phyloP scores from a whole-genome alignment of 176 grass and related monocot species.

The Eleusine indica region DNA sequence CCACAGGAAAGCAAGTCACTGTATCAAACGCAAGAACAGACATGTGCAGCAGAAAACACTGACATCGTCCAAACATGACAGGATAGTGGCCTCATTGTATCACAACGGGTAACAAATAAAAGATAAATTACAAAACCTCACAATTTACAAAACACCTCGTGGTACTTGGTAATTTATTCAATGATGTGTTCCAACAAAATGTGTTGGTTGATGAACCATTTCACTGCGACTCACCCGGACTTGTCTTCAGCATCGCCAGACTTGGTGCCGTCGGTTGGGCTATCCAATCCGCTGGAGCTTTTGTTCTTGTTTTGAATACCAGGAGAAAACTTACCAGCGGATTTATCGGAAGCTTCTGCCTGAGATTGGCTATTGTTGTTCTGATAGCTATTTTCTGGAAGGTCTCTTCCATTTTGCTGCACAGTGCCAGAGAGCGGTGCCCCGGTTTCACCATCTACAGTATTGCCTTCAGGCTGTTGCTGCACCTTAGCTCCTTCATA shows the following conservation, averaged over 20 bases:
- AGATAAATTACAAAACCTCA: neutral
- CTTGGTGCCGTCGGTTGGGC: neutral
- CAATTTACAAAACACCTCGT: neutral
- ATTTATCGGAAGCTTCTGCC: slow-evolving; percentile 19
- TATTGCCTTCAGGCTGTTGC: slow-evolving; percentile 11
- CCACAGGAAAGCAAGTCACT: neutral
- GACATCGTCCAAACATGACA: slow-evolving; percentile 13
- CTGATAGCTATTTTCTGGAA: neutral
- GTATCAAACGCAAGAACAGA: neutral
- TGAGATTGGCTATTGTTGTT: slow-evolving; percentile 22
- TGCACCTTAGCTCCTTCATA: slow-evolving; percentile 23
- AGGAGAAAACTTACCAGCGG: neutral
- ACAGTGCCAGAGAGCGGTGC: neutral
- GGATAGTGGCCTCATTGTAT: slow-evolving; percentile 22
- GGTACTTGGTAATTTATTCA: slow-evolving; percentile 22
- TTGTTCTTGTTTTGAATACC: neutral
- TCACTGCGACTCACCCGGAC: neutral
- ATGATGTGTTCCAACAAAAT: neutral
- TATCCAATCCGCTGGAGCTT: slow-evolving; percentile 13
- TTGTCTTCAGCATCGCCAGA: neutral
- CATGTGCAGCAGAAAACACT: neutral
- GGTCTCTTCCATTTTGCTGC: neutral
- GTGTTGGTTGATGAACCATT: neutral
- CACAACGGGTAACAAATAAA: neutral
- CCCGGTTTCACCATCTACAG: slow-evolving; percentile 4